phyloP scores from a whole-genome alignment of 2,329 filamentous ascomycete genomes.

The Colletotrichum sojae region DNA sequence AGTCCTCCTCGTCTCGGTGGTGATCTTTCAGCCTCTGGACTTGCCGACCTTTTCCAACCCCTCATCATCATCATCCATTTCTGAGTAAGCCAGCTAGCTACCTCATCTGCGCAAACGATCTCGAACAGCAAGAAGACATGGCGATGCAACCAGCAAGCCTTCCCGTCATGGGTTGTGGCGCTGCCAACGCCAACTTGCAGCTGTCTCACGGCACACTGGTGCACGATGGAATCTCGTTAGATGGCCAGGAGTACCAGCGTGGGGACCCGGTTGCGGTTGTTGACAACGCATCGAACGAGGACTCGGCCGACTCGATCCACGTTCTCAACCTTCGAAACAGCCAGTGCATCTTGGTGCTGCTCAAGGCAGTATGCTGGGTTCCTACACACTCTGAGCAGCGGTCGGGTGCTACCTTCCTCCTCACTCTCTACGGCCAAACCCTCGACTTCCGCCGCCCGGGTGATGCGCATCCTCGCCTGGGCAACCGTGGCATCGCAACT shows the following conservation, averaged over 20 bases:
- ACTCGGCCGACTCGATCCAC: constrained; percentile 19
- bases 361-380: constrained; percentile 39
- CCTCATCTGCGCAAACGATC: no score
- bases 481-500: constrained; percentile 34
- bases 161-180: constrained; percentile 3
- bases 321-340: constrained; percentile 37
- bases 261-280: constrained; percentile 36
- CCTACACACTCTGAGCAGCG: constrained; percentile 40
- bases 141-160: constrained; percentile 7
- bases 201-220: constrained; percentile 36
- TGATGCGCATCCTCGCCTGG: constrained; percentile 23
- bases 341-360: constrained; percentile 33
- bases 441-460: constrained; percentile 28
- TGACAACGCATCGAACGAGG: constrained; percentile 34
- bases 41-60: background rate
- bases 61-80: background rate
- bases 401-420: constrained; percentile 34
- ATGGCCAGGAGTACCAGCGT: constrained; percentile 30
- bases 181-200: constrained; percentile 33
- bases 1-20: constrained; percentile 14
- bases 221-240: constrained; percentile 35
- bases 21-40: constrained; percentile 11
- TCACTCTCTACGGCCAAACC: constrained; percentile 34
- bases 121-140: constrained; percentile 5
- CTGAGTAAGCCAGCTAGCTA: background rate